phyloP scores from a whole-genome alignment of 139 green algal species.

The Chloropicon primus region DNA sequence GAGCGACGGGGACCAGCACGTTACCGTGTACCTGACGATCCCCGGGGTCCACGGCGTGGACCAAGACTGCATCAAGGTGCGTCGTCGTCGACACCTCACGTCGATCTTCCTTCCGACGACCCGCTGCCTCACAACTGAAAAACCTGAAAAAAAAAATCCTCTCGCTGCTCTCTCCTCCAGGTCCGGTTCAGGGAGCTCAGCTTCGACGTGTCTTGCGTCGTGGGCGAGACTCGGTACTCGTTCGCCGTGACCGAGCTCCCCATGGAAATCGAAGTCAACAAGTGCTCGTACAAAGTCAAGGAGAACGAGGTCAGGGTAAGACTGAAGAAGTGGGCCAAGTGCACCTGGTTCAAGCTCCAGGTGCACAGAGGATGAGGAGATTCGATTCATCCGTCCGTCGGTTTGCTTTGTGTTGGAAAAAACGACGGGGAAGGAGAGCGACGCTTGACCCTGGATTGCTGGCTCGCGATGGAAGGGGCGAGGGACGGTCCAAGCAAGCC shows the following conservation, averaged over 20 bases:
- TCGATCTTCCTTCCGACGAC: no score
- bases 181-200: background rate
- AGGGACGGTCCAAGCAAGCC: no score
- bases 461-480: no score
- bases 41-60: background rate
- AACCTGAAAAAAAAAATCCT: no score
- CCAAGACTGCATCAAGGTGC: no score
- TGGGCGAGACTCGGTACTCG: background rate
- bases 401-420: no score
- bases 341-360: background rate
- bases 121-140: no score
- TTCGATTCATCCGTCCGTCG: no score
- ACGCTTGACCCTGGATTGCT: no score
- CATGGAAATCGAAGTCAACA: background rate
- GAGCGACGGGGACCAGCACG: background rate
- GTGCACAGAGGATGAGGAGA: background rate
- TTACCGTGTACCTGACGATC: background rate
- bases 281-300: background rate
- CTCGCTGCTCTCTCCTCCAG: no score
- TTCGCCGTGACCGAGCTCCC: background rate
- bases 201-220: background rate
- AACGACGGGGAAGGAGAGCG: no score
- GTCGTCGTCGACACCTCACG: no score
- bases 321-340: background rate
- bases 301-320: background rate